Base-by-base conservation (phyloP, 352 stramenopile species). In the Globisporangium abappressorium region DNA sequence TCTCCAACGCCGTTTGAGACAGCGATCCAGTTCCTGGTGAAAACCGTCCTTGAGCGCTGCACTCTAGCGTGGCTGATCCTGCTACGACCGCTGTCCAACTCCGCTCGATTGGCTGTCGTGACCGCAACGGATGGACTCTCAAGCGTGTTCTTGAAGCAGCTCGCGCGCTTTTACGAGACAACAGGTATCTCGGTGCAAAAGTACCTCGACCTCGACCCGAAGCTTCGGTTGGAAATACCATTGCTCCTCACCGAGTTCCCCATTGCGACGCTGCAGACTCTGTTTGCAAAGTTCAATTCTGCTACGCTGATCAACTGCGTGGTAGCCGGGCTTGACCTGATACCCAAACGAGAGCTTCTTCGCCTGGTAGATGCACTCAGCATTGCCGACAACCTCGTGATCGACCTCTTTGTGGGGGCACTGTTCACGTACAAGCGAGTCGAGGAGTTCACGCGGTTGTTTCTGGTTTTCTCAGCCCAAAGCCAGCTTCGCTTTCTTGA, bases 271-370 rank as follows among this genome's bases (percentile, higher is more conserved):
- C 69, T 84, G 38, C 75, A 85, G 36, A 83, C 73, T 20, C 26
- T 90, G 0, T 78, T 87, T 18, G 46, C 66, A 1, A 90, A 87
- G 58, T 88, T 92, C 64, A 83, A 85, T 34, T 77, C 57, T n/a
- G 72, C 80, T 18, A 67, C 62, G 28, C 71, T 83, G 56, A 77
- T 92, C 33, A 62, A 59, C 5, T 67, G 71, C 1, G 54, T 90
- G n/a, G 65, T 81, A 7, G 73, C 70, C 8, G 75, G 73, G 2
- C 61, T 85, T 28, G 64, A 63, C 9, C 59, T 77, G 4, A 68
- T 90, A 30, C 72, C 78, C 11, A 84, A 80, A 57, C 77, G 70
- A 5, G 81, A 86, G 14, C 63, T 89, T 34, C 59, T 88, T 7
- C 71, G 74, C 5, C 71, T 92, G 6, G 49, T 92, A 3, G 81